Base-by-base conservation (phyloP, 148 eudicot species). In the Nepenthes gracilis region DNA sequence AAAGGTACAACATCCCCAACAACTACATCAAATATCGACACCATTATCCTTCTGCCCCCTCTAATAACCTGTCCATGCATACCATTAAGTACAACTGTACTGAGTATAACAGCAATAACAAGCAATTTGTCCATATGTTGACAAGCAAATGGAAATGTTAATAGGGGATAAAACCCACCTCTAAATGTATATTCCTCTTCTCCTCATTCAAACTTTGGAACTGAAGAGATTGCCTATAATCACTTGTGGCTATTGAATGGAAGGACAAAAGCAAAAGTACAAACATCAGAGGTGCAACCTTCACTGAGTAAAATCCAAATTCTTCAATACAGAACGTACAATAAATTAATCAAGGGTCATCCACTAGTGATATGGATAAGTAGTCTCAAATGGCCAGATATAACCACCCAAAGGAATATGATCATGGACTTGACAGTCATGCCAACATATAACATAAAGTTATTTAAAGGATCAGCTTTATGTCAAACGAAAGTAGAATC, bases 181-280 rank as follows among this genome's bases (percentile, higher is more conserved):
- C 98, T 75, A 92, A 49, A 57, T 88, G 99, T 78, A 88, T 93
- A 72, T 93, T 88, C 53, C 89, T 83, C 78, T 93, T 93, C 81
- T 88, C 95, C 57, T 88, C 89, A 60, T 88, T 86, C 52, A 88
- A 62, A 67, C 65, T 79, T 75, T 93, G 96, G 69, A 93, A 89
- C 73, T 86, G 99, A 56, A 88, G 95, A 38, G 98, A 88, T 66
- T 93, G 95, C 64, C 73, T 84, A 70, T 93, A 93, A 68, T 93
- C 99, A 78, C 95, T 93, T 45, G 80, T 58, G 70, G 99, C 99
- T 93, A 73, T 78, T 72, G 68, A 56, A 64, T 36, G 43, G 45
- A 23, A 43, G 9, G 23, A 23, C 23, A 23, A 23, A 48, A 12
- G 43, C 5, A 38, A 57, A 57, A 37, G 6, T 47, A 15, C 11